Evolutionary conservation across 371 early-diverging fungal species (phyloP), one percentile per base, ranked within the genome.

Genomic region (Nematocida ausubeli): DNA sequence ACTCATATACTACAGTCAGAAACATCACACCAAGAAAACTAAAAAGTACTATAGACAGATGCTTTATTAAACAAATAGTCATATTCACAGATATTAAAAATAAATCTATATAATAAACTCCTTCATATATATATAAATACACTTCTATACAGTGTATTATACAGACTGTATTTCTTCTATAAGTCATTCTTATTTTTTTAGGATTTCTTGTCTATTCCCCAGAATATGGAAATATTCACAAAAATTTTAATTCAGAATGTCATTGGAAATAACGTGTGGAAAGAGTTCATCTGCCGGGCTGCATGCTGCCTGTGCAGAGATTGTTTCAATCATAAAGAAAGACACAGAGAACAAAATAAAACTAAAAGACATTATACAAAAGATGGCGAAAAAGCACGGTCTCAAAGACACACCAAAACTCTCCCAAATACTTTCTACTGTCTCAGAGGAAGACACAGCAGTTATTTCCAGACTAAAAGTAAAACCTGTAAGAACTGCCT

Each of bases 401-500:
- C 80, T 85, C 9, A 51, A 73, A 49, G 40, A 90, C 55, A 93
- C 92, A 83, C 99, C 99, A 3, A 91, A 92, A 69, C 89, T 97
- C 19, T 94, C 94, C n/a, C 98, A 99, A 84, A 96, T 99, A 62
- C 94, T 99, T 69, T 92, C 95, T 9, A 94, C 93, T 26, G 95
- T 98, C 71, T 98, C 99, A 0, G 92, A 93, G 79, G 91, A 94
- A 79, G 90, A 96, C 86, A 90, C 89, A 65, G 88, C 87, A 34
- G 88, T 98, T 12, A 87, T 96, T 42, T 92, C 94, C 0, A 88
- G 89, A 69, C 87, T 99, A 12, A 90, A 91, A 80, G 97, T 95
- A 44, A 97, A 96, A 86, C 99, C 99, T 14, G 90, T 99, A 56
- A 88, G 99, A 81, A 97, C 99, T 1, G 98, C 98, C 2, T 93